Evolutionary conservation across 106 monocot species (phyloP).

Genomic region (Dendrobium chrysotoxum): DNA sequence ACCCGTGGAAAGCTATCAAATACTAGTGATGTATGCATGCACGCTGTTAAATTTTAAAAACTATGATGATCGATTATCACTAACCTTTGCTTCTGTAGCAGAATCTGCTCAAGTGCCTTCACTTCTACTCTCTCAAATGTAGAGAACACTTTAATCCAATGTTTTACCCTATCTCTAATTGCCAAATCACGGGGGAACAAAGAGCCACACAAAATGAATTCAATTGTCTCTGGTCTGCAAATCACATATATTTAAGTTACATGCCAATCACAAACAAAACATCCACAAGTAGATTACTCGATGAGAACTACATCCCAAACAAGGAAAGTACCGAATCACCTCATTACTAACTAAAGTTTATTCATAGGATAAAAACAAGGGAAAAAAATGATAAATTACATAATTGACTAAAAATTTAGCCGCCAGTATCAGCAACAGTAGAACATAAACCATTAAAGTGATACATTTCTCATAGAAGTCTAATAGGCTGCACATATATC

Average conservation of each 20-base stretch:
- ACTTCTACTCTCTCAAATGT: constrained; percentile 80
- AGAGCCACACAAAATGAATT: constrained; percentile 62
- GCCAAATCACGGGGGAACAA: constrained; percentile 78
- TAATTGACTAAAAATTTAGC: too few species aligned
- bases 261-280: not conserved
- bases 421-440: too few species aligned
- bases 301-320: not conserved
- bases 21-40: constrained; percentile 9
- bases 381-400: not conserved
- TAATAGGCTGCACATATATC: not conserved
- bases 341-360: not conserved
- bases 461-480: too few species aligned
- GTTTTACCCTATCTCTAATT: constrained; percentile 62
- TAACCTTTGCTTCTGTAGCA: constrained; percentile 91
- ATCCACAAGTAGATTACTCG: not conserved
- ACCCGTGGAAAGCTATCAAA: constrained; percentile 32
- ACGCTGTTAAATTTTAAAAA: not conserved
- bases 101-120: constrained; percentile 89
- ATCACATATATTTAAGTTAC: not conserved
- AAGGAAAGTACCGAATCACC: not conserved
- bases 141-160: constrained; percentile 60
- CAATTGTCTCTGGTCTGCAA: constrained; percentile 72
- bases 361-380: not conserved
- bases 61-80: not conserved
- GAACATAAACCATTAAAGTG: too few species aligned